Evolutionary conservation across 371 early-diverging fungal species (phyloP), one percentile per base, ranked within the genome.

Genomic region (Capillidium heterosporum): DNA sequence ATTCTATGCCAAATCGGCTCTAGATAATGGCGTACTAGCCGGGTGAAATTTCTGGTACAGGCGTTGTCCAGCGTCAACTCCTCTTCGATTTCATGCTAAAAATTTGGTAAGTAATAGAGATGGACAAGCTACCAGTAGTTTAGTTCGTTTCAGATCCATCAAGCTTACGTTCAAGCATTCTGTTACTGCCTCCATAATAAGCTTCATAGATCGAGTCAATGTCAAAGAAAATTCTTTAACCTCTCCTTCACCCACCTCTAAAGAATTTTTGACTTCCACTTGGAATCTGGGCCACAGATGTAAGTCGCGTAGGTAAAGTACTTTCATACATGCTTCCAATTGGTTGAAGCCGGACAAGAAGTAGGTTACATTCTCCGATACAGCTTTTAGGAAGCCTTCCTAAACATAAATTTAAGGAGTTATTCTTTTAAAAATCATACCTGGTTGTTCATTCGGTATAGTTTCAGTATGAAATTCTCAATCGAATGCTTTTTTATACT

Each of bases 251-350:
- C n/a, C n/a, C n/a, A n/a, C n/a, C n/a, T n/a, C n/a, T n/a, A n/a
- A n/a, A n/a, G n/a, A n/a, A n/a, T 78, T 74, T 2, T 76, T 65
- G 0, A 91, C 80, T 0, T 61, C 61, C 0, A 85, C 65, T 50
- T 91, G 89, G 61, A 89, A 91, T 32, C 89, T 59, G 41, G 97
- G 97, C 92, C 91, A 95, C 26, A 95, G 62, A 53, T 83, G 82
- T 0, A 86, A 85, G 55, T 81, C 82, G 0, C 93, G 72, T 39
- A 94, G 60, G 17, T 79, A 81, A 3, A 96, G 76, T 2, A 75
- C 67, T 60, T 87, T 88, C 57, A 96, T 65, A 2, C 79, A 78
- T 60, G 81, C 84, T 60, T 95, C 91, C 2, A 95, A 68, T 23
- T 89, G 89, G 19, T 87, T 76, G 58, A 94, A 88, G 11, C 87